These are phyloP conservation scores for Lobosporangium transversale DNA, from an alignment of 192 early-diverging fungal species.

Conservation along the genomic window DNA sequence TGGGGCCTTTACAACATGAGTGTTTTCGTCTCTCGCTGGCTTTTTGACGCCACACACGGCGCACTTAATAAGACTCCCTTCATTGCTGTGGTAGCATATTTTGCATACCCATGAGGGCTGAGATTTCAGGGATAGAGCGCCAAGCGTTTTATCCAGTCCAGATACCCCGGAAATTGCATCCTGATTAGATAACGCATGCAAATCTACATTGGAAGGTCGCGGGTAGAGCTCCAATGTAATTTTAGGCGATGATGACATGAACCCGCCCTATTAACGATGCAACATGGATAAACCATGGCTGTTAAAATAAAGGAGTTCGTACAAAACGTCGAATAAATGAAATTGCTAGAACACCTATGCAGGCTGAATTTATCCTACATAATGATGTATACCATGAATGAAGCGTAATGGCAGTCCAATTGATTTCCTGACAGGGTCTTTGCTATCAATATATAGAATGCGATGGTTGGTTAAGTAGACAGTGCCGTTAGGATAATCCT, in stretches of 20 bases:
- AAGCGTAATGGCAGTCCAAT: slow-evolving; percentile 60
- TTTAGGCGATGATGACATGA: slow-evolving; percentile 72
- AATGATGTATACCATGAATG: slow-evolving; percentile 57
- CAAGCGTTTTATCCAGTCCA: slow-evolving; percentile 21
- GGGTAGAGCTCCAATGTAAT: slow-evolving; percentile 63
- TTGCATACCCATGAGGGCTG: slow-evolving; percentile 61
- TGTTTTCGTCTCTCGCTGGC: slow-evolving; percentile 6
- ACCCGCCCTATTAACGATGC: slow-evolving; percentile 52
- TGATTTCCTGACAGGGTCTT: slow-evolving; percentile 64
- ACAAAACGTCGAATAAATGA: background rate
- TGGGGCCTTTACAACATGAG: slow-evolving; percentile 5
- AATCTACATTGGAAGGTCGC: slow-evolving; percentile 12
- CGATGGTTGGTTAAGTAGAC: slow-evolving; percentile 79
- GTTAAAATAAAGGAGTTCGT: background rate
- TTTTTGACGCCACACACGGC: slow-evolving; percentile 67
- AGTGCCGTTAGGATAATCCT: slow-evolving; percentile 76
- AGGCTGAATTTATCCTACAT: slow-evolving; percentile 60
- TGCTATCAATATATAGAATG: slow-evolving; percentile 82
- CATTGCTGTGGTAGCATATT: slow-evolving; percentile 63
- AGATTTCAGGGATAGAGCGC: slow-evolving; percentile 12
- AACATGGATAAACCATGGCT: background rate
- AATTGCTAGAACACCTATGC: too few relatives aligned
- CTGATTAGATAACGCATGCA: slow-evolving; percentile 1
- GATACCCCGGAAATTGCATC: slow-evolving; percentile 2
- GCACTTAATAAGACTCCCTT: slow-evolving; percentile 55